phyloP scores from a whole-genome alignment of 345 rosid species.

The Anacardium occidentale region DNA sequence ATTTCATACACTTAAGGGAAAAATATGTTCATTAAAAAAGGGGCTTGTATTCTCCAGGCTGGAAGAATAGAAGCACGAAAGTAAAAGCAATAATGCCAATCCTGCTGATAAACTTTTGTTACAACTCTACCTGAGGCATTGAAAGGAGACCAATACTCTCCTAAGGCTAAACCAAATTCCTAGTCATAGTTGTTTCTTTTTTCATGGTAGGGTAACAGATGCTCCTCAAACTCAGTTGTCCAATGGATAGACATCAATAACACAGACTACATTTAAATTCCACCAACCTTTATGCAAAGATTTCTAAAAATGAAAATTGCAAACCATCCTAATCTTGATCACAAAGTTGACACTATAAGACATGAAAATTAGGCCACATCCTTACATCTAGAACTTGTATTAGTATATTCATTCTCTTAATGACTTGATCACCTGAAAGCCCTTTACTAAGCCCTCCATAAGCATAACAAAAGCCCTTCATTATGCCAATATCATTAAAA shows the following conservation, averaged over 20 bases:
- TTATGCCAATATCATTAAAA: neutral
- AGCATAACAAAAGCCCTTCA: neutral
- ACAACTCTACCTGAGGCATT: neutral
- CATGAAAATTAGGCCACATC: neutral
- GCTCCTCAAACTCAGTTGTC: neutral
- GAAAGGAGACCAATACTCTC: neutral
- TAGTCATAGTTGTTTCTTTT: neutral
- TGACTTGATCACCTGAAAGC: neutral
- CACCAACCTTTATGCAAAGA: neutral
- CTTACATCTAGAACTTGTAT: neutral
- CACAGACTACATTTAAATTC: neutral
- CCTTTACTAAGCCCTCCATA: too few relatives aligned
- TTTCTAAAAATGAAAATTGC: neutral
- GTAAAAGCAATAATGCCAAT: neutral
- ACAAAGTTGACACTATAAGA: neutral
- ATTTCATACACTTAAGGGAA: neutral
- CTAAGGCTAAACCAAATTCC: neutral
- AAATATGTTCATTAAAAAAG: neutral
- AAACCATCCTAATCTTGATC: constrained; percentile 4
- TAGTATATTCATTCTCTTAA: neutral
- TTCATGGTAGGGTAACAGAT: neutral
- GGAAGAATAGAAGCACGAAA: neutral
- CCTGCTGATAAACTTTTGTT: neutral
- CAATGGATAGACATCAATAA: neutral
- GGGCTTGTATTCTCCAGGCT: neutral